phyloP scores from a whole-genome alignment of 2,329 filamentous ascomycete species.

The Ambrosiella xylebori region DNA sequence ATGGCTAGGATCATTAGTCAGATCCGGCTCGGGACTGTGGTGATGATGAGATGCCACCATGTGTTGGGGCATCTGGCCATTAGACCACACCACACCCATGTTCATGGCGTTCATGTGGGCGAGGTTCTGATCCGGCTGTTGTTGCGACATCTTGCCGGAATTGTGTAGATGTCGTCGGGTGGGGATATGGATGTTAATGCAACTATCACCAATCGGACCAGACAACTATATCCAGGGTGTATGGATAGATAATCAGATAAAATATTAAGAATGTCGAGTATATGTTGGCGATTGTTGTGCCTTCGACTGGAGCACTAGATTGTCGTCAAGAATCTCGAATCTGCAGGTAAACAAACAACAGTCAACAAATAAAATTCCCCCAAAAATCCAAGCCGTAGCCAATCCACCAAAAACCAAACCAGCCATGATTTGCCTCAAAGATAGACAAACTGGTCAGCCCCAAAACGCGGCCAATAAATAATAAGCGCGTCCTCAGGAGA shows the following conservation, averaged over 20 bases:
- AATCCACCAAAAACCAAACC: no score
- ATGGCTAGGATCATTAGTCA: constrained; percentile 8
- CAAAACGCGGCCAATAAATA: no score
- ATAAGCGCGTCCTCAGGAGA: no score
- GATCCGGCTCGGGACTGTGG: constrained; percentile 7
- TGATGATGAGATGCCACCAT: constrained; percentile 4
- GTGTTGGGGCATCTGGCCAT: constrained; percentile 3
- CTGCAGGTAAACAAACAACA: neutral
- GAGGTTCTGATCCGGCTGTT: constrained; percentile 8
- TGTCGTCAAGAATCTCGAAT: neutral
- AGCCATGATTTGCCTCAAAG: no score
- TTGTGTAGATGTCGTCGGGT: neutral
- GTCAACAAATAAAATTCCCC: no score
- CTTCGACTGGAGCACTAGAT: neutral
- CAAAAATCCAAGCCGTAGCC: no score
- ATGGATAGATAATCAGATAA: neutral
- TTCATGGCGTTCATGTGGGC: constrained; percentile 10
- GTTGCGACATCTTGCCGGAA: constrained; percentile 9
- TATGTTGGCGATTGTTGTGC: neutral
- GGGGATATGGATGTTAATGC: neutral
- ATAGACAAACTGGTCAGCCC: no score
- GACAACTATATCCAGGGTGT: neutral
- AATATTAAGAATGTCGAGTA: neutral
- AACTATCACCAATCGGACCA: neutral
- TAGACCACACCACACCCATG: constrained; percentile 7